Base-by-base conservation (phyloP, 257 asterid genomes). In the Sherardia arvensis region DNA sequence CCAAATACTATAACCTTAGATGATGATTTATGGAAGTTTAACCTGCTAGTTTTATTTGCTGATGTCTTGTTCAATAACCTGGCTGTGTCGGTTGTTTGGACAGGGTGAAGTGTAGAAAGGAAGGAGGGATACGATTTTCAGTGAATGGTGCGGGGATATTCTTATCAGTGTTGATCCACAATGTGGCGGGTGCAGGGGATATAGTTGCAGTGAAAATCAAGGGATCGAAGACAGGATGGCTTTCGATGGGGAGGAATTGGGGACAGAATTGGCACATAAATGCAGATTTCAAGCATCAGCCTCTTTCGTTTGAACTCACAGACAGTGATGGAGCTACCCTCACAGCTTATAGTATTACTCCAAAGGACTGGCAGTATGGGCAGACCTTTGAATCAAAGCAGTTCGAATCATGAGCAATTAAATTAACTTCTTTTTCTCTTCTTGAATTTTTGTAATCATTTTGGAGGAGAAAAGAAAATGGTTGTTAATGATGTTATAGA, bases 371-470 rank as follows among this genome's bases (percentile, higher is more conserved):
- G 89, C 74, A 30, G 43, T 85, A 72, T 23, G 87, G 87, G 20
- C 93, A 85, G 74, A 72, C 87, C 59, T 85, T 85, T 30, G 84
- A 69, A 74, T 88, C 85, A 62, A 85, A 85, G 76, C 93, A 85
- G 48, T 85, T 83, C 22, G 81, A 66, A n/a, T 65, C 74, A 14
- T 76, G 65, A 72, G 22, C 61, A 1, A 38, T 38, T 38, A 15
- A 6, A 17, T 43, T 15, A 43, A 1, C 49, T 12, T 14, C 49
- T 12, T 12, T 40, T 8, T 49, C 21, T 60, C 21, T 29, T 0
- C 23, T 28, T 20, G n/a, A 3, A 34, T n/a, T 15, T n/a, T 59
- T 61, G 51, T 62, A 61, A 43, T 36, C 68, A 4, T 29, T 64
- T 29, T 12, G 53, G 25, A 28, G 18, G 66, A 62, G 56, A 25